Percentiles rank a stretch among this genome's conserved stretches.
Conservation (phyloP, 2,329 filamentous ascomycete genomes). For the Penicillium sp. region DNA sequence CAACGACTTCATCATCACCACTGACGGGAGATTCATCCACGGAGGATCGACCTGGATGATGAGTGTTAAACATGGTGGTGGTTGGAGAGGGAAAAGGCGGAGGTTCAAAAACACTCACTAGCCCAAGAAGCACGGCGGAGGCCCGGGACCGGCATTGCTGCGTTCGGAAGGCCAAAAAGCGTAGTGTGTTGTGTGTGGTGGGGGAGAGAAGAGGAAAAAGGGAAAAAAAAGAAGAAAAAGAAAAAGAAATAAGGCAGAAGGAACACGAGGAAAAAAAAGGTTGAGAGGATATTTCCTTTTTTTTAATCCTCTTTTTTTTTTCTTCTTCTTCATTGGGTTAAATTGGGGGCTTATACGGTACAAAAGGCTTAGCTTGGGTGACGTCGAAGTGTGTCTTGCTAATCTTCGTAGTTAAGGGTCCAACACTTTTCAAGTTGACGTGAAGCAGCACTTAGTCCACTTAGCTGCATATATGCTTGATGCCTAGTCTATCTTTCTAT, state of each 20-base stretch:
- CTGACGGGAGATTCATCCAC: slow-evolving; percentile 57
- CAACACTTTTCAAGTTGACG: too few relatives aligned
- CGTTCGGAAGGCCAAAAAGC: slow-evolving; percentile 23
- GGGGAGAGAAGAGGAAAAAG: not conserved
- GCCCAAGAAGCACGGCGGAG: slow-evolving; percentile 43
- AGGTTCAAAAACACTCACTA: slow-evolving; percentile 34
- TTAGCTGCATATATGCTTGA: too few relatives aligned
- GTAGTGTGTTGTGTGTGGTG: slow-evolving; percentile 13
- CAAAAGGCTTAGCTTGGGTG: slow-evolving; percentile 12
- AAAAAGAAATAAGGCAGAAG: not conserved
- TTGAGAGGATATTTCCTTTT: too few relatives aligned
- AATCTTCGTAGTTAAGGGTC: too few relatives aligned
- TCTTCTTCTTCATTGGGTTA: too few relatives aligned
- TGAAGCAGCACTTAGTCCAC: too few relatives aligned
- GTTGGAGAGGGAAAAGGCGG: slow-evolving; percentile 5
- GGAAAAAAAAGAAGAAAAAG: not conserved
- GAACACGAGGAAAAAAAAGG: too few relatives aligned
- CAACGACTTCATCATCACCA: slow-evolving; percentile 79
- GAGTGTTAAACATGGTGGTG: slow-evolving; percentile 30
- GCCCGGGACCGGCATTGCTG: slow-evolving; percentile 41
- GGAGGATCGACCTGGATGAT: slow-evolving; percentile 57
- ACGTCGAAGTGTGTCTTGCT: slow-evolving; percentile 14
- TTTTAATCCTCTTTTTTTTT: too few relatives aligned
- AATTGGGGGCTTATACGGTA: not conserved
- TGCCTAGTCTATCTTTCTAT: too few relatives aligned